Percentiles rank a stretch among this genome's conserved stretches.
Conservation (phyloP, 306 rosid genomes). For the Rosa multiflora region DNA sequence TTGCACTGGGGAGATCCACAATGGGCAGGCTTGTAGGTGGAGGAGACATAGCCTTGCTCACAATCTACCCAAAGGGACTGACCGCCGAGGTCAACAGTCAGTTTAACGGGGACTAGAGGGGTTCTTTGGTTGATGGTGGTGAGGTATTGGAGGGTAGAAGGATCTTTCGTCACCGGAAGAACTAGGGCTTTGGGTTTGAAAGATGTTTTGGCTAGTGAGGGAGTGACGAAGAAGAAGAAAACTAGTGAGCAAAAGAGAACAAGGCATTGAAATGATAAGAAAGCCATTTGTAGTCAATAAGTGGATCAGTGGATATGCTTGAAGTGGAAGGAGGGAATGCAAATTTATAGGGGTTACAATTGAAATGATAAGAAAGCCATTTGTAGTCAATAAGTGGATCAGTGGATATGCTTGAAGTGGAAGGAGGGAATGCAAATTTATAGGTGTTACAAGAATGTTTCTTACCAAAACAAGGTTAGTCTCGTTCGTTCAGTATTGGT, state of each 20-base stretch:
- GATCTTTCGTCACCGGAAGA: constrained; percentile 49
- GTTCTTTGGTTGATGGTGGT: constrained; percentile 52
- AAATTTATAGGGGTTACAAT: too few relatives aligned
- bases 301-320: not conserved
- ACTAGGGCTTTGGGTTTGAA: constrained; percentile 54
- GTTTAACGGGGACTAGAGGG: constrained; percentile 59
- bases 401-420: not conserved
- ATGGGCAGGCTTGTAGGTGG: constrained; percentile 41
- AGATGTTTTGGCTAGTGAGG: constrained; percentile 40
- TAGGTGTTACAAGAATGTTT: not conserved
- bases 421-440: not conserved
- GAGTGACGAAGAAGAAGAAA: constrained; percentile 16
- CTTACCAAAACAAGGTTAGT: not conserved
- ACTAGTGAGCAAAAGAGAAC: not conserved
- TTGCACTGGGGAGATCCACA: constrained; percentile 56
- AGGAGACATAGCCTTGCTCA: constrained; percentile 35
- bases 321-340: not conserved
- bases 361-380: constrained; percentile 31
- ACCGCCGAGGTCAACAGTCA: constrained; percentile 61
- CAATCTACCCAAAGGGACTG: constrained; percentile 21
- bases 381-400: not conserved
- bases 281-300: constrained; percentile 23
- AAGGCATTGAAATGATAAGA: constrained; percentile 19
- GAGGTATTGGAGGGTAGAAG: constrained; percentile 42
- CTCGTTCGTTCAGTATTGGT: not conserved